These are phyloP conservation scores for Cercis canadensis DNA, from an alignment of 306 rosid species.

Conservation along the genomic window DNA sequence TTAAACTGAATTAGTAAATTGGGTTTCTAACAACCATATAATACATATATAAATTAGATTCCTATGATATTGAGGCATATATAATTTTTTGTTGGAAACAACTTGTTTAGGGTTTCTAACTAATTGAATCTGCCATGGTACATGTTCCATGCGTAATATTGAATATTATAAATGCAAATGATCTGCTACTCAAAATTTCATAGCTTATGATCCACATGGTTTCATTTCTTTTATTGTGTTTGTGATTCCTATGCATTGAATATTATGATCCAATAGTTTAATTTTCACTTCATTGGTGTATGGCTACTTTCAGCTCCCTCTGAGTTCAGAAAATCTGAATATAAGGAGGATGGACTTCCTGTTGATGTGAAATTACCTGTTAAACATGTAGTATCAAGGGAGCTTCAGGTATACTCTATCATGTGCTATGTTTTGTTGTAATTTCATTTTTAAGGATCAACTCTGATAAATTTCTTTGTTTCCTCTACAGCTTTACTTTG, in stretches of 20 bases:
- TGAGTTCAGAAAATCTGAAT: slow-evolving; percentile 69
- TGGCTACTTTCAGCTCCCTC: slow-evolving; percentile 56
- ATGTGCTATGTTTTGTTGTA: slow-evolving; percentile 5
- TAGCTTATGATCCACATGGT: slow-evolving; percentile 18
- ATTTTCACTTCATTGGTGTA: slow-evolving; percentile 29
- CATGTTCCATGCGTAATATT: neutral
- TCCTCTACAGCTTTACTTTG: slow-evolving; percentile 76
- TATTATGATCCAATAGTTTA: slow-evolving; percentile 10
- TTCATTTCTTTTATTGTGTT: neutral
- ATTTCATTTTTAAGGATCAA: slow-evolving; percentile 25
- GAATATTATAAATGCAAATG: slow-evolving; percentile 9
- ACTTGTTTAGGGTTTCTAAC: no score
- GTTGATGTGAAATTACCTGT: slow-evolving; percentile 75
- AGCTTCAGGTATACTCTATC: slow-evolving; percentile 70
- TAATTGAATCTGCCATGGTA: slow-evolving; percentile 7
- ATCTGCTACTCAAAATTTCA: slow-evolving; percentile 26
- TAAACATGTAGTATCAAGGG: slow-evolving; percentile 77
- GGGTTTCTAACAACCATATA: neutral
- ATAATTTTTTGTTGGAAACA: no score
- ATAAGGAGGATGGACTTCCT: slow-evolving; percentile 75
- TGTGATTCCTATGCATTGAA: neutral
- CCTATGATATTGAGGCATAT: neutral
- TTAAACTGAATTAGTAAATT: slow-evolving; percentile 30
- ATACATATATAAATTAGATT: neutral
- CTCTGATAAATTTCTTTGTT: slow-evolving; percentile 29